Conservation (phyloP, 345 rosid genomes). For the Brassica carinata region DNA sequence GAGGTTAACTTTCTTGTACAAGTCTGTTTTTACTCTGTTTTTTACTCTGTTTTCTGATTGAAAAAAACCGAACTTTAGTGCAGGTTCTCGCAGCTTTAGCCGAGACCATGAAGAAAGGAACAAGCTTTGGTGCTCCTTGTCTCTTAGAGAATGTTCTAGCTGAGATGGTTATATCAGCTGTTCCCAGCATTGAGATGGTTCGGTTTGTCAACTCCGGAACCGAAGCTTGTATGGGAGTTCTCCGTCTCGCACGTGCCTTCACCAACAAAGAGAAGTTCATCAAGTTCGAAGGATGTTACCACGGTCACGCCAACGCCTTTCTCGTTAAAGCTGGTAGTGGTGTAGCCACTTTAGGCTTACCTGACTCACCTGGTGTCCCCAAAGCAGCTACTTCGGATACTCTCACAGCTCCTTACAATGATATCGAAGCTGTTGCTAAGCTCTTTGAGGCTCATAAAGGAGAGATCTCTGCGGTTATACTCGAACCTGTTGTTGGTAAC, state of each 20-base stretch:
- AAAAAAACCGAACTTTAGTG: neutral
- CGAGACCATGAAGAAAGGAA: constrained; percentile 96
- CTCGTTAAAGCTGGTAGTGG: constrained; percentile 99
- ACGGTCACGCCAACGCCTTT: constrained; percentile 94
- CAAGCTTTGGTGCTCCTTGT: constrained; percentile 99
- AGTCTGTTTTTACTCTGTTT: neutral
- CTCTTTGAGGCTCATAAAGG: constrained; percentile 68
- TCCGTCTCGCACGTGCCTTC: constrained; percentile 89
- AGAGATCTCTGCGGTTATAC: constrained; percentile 76
- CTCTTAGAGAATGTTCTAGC: constrained; percentile 87
- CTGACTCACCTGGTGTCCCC: constrained; percentile 96
- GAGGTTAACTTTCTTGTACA: constrained; percentile 46
- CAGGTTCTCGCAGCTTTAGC: constrained; percentile 86
- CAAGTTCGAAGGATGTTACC: constrained; percentile 96
- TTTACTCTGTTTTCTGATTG: neutral
- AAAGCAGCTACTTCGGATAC: constrained; percentile 81
- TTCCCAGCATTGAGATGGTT: constrained; percentile 91
- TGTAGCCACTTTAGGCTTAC: constrained; percentile 88
- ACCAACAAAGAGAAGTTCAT: constrained; percentile 72
- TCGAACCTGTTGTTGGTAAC: constrained; percentile 93
- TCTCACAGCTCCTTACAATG: constrained; percentile 78
- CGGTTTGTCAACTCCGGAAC: constrained; percentile 92
- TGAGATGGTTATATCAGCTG: constrained; percentile 90
- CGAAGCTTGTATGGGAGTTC: constrained; percentile 97
- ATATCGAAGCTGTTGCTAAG: constrained; percentile 59